Evolutionary conservation across 176 grass and related monocot species (phyloP), one percentile per base, ranked within the genome.

Genomic region (Oryza longistaminata): DNA sequence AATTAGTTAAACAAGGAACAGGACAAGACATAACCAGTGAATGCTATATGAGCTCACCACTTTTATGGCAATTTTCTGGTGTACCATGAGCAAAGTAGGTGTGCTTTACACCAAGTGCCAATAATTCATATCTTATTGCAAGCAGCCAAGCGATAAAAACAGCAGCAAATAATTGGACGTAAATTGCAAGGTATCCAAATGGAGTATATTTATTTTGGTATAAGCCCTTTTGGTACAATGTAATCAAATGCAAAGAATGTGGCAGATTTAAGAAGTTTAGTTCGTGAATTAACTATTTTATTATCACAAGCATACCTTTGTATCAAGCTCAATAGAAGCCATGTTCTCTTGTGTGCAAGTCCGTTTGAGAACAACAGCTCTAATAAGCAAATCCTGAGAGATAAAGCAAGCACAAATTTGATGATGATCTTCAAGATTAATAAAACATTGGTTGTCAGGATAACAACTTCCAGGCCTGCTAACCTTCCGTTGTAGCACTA

Each of bases 341-440:
- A 98, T 85, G 60, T 89, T 64, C 87, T 98, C 87, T 87, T 85
- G 93, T 82, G 85, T 71, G 68, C 68, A 87, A 68, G 74, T 92
- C 96, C 93, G 92, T 87, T 90, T 93, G 67, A 95, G 91, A 83
- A 83, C 73, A 89, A 98, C 91, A 85, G 93, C 96, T 88, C 93
- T 88, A 79, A 78, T 80, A 44, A 95, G 91, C 66, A 87, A 87
- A 90, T 66, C 76, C 96, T 98, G 48, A 85, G 71, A 39, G 6
- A n/a, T n/a, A n/a, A n/a, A n/a, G 37, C 40, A 66, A 71, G 73
- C 19, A 66, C 64, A 74, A 12, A 83, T 39, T 60, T 72, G 37
- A 84, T 69, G 21, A 43, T 79, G 19, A 3, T 68, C 13, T 74
- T 45, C 55, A 72, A 53, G 52, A 72, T 19, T 44, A 76, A 80